Evolutionary conservation across 371 early-diverging fungal genomes (phyloP), one percentile per base, ranked within the genome.

Genomic region (Entomophthora muscae): DNA sequence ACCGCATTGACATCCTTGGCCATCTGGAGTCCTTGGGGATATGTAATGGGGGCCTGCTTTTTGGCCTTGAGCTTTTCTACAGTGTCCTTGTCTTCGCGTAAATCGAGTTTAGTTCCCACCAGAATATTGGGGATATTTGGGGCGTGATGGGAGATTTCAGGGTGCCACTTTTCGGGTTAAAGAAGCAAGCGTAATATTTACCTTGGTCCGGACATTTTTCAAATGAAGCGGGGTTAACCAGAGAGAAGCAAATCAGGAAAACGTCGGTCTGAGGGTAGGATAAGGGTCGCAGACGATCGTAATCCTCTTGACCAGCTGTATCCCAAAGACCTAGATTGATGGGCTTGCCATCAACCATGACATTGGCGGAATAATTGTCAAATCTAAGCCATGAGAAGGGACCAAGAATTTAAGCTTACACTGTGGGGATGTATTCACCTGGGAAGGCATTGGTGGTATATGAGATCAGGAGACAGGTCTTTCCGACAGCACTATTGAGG

Each of bases 301-400:
- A 96, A 75, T 95, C 95, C 76, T 98, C 98, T 76, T 98, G 98
- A 53, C 92, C 97, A 62, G 98, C 95, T 13, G 97, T 98, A 84
- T 98, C 98, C 98, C 97, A 98, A 56, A 97, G 83, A 29, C 93
- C 94, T 27, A 98, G 77, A 75, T 90, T 93, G 69, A 96, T 91
- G 56, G 85, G 86, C 74, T 89, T 87, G 64, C 93, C 94, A 74
- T 96, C 96, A 13, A 96, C 88, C 84, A 86, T 83, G 32, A 95
- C 88, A 75, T 91, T 91, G 60, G 88, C 89, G 56, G 90, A 90
- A 72, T 93, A 92, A 79, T 94, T 98, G 72, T 98, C 98, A 73
- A 97, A 97, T 30, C 88, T 86, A 77, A 54, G n/a, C 24, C 29
- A 42, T 52, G 3, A 56, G 2, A 31, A 42, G 17, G 2, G 52